Evolutionary conservation across 1,139 yeast species (phyloP), one percentile per base, ranked within the genome.

Genomic region (Taphrina deformans): DNA sequence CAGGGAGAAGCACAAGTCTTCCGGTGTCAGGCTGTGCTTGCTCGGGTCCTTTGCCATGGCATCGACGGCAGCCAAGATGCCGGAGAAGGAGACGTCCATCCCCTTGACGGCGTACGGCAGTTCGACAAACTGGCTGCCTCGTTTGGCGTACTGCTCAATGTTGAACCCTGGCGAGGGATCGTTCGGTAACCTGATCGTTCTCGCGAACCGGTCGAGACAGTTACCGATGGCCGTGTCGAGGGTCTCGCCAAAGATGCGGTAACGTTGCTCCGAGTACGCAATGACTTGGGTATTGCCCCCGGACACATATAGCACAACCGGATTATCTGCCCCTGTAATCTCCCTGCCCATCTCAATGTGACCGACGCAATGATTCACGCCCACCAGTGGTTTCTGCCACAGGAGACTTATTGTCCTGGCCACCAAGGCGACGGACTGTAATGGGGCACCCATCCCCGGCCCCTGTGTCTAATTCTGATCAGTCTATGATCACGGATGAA

Each of bases 271-370:
- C 1, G 97, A 89, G 75, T 93, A 93, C 4, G 99, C 99, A 75
- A 93, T 95, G 38, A 95, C 96, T 75, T 93, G 99, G 3, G 99
- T 95, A 75, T 93, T 93, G 50, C 99, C 99, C 27, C 99, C 99
- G 75, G 97, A 89, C 3, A 93, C 99, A 72, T 93, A 93, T 62
- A 93, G 79, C 14, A 93, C 99, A 60, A 93, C 98, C 0, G 99
- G 99, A 73, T 95, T 92, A 27, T 82, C 82, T 0, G 99, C 98
- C 3, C 96, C 96, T 0, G 99, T 93, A 72, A 93, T 92, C 73
- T 93, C 99, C 69, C 99, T 79, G 2, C 99, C 99, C 99, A 93
- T 93, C 74, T 95, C 99, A 67, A 93, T 93, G 75, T 93, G 99
- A 0, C 99, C 99, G 27, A 93, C 85, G 76, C 99, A 93, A 75